phyloP scores from a whole-genome alignment of 306 rosid genomes.

The Medicago truncatula region DNA sequence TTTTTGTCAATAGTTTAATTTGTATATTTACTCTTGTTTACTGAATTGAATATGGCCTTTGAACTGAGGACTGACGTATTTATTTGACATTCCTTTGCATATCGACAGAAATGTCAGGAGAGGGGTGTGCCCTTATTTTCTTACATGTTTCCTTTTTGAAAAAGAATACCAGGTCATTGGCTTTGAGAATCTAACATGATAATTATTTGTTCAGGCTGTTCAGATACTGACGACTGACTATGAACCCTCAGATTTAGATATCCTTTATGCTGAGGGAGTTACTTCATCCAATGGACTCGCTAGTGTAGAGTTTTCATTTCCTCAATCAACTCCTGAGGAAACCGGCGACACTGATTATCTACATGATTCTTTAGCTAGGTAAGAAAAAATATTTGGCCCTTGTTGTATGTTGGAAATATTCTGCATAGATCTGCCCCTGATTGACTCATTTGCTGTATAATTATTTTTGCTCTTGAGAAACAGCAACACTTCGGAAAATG shows the following conservation, averaged over 20 bases:
- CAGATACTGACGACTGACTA: constrained; percentile 83
- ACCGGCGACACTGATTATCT: constrained; percentile 57
- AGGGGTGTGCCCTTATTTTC: constrained; percentile 17
- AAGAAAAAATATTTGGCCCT: constrained; percentile 35
- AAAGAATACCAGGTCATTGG: constrained; percentile 24
- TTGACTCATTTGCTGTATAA: constrained; percentile 23
- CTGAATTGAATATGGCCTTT: constrained; percentile 17
- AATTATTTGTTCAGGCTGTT: constrained; percentile 65
- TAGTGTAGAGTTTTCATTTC: constrained; percentile 92
- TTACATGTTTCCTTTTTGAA: constrained; percentile 13
- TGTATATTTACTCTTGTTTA: not conserved
- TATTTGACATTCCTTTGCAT: constrained; percentile 15
- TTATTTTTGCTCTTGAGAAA: constrained; percentile 13
- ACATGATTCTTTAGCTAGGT: constrained; percentile 78
- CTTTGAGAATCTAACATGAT: constrained; percentile 44
- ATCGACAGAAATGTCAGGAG: constrained; percentile 24
- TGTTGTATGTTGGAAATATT: constrained; percentile 23
- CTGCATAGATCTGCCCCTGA: not conserved
- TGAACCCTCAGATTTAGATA: constrained; percentile 92
- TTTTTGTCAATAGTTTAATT: constrained; percentile 28
- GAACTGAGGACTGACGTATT: constrained; percentile 21
- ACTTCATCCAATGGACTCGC: constrained; percentile 97
- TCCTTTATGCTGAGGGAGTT: constrained; percentile 93
- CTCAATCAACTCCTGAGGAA: constrained; percentile 69
- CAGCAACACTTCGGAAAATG: not conserved